These are phyloP conservation scores for Cercospora berteroae DNA, from an alignment of 2,329 filamentous ascomycete genomes.

Conservation along the genomic window DNA sequence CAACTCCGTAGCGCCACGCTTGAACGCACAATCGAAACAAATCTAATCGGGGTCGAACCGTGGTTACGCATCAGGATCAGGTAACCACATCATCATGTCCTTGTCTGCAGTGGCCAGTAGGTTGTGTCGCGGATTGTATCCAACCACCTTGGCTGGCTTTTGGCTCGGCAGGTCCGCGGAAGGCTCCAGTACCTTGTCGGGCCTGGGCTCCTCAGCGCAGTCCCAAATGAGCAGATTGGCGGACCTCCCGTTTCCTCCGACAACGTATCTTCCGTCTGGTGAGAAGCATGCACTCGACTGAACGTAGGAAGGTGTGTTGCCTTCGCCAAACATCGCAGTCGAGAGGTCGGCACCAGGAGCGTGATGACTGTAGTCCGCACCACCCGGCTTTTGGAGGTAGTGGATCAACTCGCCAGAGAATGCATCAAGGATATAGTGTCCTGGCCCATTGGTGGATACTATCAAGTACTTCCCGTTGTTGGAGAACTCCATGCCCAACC, in stretches of 20 bases:
- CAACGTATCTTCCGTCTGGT: slow-evolving; percentile 82
- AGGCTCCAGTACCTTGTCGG: slow-evolving; percentile 62
- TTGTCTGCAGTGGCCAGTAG: slow-evolving; percentile 87
- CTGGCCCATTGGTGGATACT: slow-evolving; percentile 75
- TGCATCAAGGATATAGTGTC: slow-evolving; percentile 90
- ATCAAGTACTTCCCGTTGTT: slow-evolving; percentile 91
- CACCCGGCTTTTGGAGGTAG: slow-evolving; percentile 36
- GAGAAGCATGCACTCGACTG: slow-evolving; percentile 83
- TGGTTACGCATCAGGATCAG: slow-evolving; percentile 8
- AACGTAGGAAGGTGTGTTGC: slow-evolving; percentile 47
- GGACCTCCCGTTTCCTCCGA: slow-evolving; percentile 67
- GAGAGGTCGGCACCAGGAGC: slow-evolving; percentile 41
- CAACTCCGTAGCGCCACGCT: not conserved
- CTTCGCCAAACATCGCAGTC: slow-evolving; percentile 43
- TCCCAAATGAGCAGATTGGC: slow-evolving; percentile 86
- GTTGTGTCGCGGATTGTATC: slow-evolving; percentile 89
- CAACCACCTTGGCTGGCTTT: slow-evolving; percentile 69
- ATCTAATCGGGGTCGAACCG: not conserved
- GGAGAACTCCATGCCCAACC: slow-evolving; percentile 91
- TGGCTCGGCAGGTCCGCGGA: slow-evolving; percentile 61
- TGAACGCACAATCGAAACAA: not conserved
- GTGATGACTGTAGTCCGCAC: slow-evolving; percentile 30
- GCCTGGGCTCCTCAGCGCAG: slow-evolving; percentile 54
- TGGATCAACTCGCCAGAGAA: slow-evolving; percentile 70
- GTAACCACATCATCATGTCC: slow-evolving; percentile 56